phyloP scores from a whole-genome alignment of 2,329 filamentous ascomycete genomes.

The Alternaria longipes region DNA sequence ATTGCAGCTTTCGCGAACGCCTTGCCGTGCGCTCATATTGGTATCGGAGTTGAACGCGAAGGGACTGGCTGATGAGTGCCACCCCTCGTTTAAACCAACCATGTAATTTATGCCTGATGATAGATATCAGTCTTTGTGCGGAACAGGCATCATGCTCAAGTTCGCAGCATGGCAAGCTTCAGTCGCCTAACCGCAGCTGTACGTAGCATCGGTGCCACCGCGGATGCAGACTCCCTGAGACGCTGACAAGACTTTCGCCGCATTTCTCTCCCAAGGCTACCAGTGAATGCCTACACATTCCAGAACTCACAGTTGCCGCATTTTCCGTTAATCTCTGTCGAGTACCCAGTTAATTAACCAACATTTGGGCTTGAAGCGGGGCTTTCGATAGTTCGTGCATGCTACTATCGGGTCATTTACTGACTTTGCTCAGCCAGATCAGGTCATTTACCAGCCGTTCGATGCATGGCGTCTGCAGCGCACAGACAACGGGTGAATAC shows the following conservation, averaged over 20 bases:
- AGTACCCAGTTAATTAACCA: slow-evolving; percentile 43
- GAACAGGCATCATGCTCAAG: neutral
- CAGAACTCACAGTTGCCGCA: slow-evolving; percentile 15
- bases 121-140: neutral
- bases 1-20: slow-evolving; percentile 20
- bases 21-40: slow-evolving; percentile 13
- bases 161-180: neutral
- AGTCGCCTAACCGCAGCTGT: slow-evolving; percentile 4
- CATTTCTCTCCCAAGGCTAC: slow-evolving; percentile 4
- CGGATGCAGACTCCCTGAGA: slow-evolving; percentile 4
- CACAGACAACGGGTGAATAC: slow-evolving; percentile 32
- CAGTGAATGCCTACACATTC: neutral
- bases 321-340: slow-evolving; percentile 29
- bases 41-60: slow-evolving; percentile 21
- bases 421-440: slow-evolving; percentile 30
- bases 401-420: slow-evolving; percentile 40
- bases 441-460: slow-evolving; percentile 38
- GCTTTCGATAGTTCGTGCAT: slow-evolving; percentile 38
- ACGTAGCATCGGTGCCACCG: neutral
- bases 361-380: slow-evolving; percentile 43
- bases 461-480: slow-evolving; percentile 34
- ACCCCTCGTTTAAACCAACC: neutral
- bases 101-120: neutral
- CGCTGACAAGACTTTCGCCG: slow-evolving; percentile 11
- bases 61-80: neutral